These are phyloP conservation scores for Penicillium arizonense DNA, from an alignment of 495 filamentous ascomycete genomes.

Conservation along the genomic window DNA sequence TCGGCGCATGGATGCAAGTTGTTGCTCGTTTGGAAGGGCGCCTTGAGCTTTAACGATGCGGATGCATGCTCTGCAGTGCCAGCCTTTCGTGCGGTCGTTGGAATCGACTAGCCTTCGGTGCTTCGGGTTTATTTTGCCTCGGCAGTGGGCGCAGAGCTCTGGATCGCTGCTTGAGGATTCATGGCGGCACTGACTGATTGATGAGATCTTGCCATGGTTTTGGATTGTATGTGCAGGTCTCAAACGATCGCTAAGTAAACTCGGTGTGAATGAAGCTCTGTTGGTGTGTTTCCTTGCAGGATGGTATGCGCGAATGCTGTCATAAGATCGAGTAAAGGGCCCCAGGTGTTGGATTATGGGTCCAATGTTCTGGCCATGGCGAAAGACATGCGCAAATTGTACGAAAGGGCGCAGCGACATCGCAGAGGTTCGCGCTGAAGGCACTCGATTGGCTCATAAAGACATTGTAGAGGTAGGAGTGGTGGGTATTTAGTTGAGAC, in stretches of 20 bases:
- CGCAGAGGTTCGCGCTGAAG: background rate
- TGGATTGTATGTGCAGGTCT: background rate
- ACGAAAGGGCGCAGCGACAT: slow-evolving; percentile 5
- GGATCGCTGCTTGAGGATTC: background rate
- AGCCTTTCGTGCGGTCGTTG: background rate
- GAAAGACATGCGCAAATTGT: background rate
- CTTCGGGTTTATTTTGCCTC: background rate
- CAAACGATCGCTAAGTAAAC: background rate
- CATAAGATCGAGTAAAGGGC: background rate
- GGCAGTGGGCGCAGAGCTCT: slow-evolving; percentile 3
- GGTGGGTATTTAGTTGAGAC: no score
- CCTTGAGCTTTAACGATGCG: background rate
- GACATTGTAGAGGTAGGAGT: background rate
- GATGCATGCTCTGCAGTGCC: slow-evolving; percentile 4
- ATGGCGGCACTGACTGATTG: background rate
- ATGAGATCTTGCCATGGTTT: background rate
- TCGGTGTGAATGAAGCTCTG: background rate
- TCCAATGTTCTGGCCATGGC: background rate
- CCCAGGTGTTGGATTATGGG: background rate
- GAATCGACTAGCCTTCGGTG: background rate
- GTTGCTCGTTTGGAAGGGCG: slow-evolving; percentile 2
- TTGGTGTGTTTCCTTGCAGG: background rate
- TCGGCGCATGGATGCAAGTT: background rate
- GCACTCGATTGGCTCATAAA: background rate
- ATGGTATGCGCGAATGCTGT: background rate